Conservation (phyloP, 2,329 filamentous ascomycete species). For the Aquanectria penicillioides region DNA sequence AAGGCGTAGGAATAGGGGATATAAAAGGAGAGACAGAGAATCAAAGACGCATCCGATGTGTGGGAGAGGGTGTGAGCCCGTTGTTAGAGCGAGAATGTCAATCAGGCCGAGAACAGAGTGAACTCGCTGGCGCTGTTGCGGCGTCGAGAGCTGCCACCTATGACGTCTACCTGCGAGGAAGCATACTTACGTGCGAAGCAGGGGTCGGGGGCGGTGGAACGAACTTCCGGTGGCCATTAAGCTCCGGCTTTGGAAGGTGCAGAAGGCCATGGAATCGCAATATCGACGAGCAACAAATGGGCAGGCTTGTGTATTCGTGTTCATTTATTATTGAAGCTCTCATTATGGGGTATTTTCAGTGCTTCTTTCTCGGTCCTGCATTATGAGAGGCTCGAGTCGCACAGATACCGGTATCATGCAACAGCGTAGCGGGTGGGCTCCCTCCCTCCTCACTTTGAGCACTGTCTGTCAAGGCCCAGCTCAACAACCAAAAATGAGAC, state of each 20-base stretch:
- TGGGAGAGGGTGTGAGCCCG: neutral
- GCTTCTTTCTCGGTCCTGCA: no score
- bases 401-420: no score
- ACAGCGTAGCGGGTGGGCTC: no score
- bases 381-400: no score
- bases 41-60: neutral
- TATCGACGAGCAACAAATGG: neutral
- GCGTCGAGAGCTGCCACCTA: conserved; percentile 24
- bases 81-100: no score
- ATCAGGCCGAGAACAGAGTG: no score
- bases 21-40: neutral
- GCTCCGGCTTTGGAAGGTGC: neutral
- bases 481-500: no score
- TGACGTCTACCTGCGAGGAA: conserved; percentile 39
- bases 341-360: neutral
- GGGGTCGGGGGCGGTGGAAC: conserved; percentile 26
- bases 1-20: neutral
- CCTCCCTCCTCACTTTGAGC: no score
- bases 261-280: conserved; percentile 7
- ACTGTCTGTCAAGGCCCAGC: no score
- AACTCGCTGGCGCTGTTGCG: conserved; percentile 27
- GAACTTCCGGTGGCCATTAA: conserved; percentile 23
- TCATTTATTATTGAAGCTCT: no score
- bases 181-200: conserved; percentile 19
- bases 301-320: no score